Conservation (phyloP, 495 filamentous ascomycete species). For the Hypomontagnella submonticulosa region DNA sequence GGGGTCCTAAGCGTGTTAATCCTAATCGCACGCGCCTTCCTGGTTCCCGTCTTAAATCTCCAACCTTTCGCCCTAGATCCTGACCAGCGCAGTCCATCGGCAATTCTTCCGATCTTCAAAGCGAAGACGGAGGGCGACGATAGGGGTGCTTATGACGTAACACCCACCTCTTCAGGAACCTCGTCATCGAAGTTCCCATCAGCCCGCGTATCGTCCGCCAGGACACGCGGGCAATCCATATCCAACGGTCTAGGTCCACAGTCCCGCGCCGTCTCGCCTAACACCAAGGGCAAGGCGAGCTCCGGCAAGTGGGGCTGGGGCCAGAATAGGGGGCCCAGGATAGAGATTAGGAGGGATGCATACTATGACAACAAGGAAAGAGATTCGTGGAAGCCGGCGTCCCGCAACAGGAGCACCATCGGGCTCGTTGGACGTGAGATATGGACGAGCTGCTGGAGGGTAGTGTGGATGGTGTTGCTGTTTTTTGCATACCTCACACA, state of each 20-base stretch:
- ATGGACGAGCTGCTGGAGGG: constrained; percentile 59
- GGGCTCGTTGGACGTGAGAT: constrained; percentile 51
- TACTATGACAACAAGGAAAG: constrained; percentile 52
- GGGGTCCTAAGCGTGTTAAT: constrained; percentile 67
- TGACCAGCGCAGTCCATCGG: constrained; percentile 28
- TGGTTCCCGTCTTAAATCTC: constrained; percentile 61
- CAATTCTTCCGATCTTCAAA: constrained; percentile 57
- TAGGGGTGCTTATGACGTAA: constrained; percentile 41
- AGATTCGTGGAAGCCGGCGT: constrained; percentile 33
- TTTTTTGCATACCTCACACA: constrained; percentile 56
- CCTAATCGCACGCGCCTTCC: constrained; percentile 70
- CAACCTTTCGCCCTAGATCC: constrained; percentile 58
- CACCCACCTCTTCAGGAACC: constrained; percentile 30
- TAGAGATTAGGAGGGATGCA: constrained; percentile 55
- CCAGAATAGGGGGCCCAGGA: constrained; percentile 50
- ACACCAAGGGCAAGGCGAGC: constrained; percentile 20
- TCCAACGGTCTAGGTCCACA: constrained; percentile 29
- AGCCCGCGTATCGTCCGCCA: constrained; percentile 34
- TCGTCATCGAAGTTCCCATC: constrained; percentile 45
- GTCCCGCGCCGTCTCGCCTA: constrained; percentile 24
- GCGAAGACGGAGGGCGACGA: constrained; percentile 60
- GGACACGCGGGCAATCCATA: constrained; percentile 39
- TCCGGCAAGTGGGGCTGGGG: constrained; percentile 55
- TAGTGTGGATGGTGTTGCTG: constrained; percentile 57
- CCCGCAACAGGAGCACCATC: constrained; percentile 30